phyloP scores from a whole-genome alignment of 306 rosid species.

The Prunus davidiana region DNA sequence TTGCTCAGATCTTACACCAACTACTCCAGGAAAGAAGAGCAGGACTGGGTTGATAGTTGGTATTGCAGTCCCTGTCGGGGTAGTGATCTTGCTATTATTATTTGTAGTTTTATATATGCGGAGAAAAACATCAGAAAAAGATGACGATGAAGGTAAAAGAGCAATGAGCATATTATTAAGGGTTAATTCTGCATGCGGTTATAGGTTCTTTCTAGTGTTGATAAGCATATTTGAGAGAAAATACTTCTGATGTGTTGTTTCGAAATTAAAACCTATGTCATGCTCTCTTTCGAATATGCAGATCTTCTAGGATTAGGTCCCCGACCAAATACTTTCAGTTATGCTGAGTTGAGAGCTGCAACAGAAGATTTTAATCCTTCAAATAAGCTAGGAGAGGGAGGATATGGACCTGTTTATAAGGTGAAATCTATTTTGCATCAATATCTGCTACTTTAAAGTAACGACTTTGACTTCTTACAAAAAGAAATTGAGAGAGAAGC shows the following conservation, averaged over 20 bases:
- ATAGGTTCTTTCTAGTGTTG: no score
- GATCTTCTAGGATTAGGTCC: no score
- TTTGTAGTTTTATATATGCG: background rate
- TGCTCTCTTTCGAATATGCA: no score
- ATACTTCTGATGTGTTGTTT: background rate
- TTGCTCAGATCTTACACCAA: conserved; percentile 10
- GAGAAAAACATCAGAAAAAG: background rate
- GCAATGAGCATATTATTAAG: no score
- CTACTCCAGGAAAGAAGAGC: conserved; percentile 7
- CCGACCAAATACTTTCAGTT: no score
- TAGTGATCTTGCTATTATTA: conserved; percentile 5
- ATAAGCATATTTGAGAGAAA: no score
- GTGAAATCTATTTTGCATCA: background rate
- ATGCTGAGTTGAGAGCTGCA: no score
- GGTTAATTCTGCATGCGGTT: background rate
- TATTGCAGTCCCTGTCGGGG: conserved; percentile 2
- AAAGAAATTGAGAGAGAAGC: background rate
- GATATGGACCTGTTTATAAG: no score
- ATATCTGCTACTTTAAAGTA: background rate
- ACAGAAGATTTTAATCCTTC: no score
- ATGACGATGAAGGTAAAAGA: conserved; percentile 15
- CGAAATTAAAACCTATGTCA: no score
- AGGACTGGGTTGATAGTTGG: conserved; percentile 19
- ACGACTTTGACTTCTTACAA: no score
- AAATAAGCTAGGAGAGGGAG: no score